Evolutionary conservation across 768 basidiomycete species (phyloP), one percentile per base, ranked within the genome.

Genomic region (Coprinellus micaceus): DNA sequence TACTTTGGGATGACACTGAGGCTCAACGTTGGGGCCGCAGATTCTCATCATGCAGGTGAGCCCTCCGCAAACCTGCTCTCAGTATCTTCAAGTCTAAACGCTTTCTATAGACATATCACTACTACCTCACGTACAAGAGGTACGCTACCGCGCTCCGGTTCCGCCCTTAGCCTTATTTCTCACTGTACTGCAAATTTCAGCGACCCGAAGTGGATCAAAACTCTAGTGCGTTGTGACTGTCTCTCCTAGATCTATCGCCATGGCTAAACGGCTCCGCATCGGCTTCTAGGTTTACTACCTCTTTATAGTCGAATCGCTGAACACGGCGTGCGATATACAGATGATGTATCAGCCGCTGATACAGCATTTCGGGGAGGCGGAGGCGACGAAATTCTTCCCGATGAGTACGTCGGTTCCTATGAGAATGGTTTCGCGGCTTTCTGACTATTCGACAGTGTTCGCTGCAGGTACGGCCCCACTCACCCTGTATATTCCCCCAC

Each of bases 331-430:
- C 58, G 73, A 77, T 60, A 75, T 80, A 52, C 70, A 67, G 5
- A 73, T 79, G 63, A 71, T 80, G 63, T 81, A 74, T 49, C 72
- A 81, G 56, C 77, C 78, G 0, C 67, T 81, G 1, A 76, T 81
- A 22, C 48, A 66, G 28, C 63, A 76, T 56, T 80, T 73, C 56
- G 69, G 63, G 28, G 45, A 53, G n/a, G 53, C 60, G 22, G 61
- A 56, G 22, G 64, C 69, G 9, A 61, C 62, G 12, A 61, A 46
- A 2, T 63, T 57, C 22, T 68, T 69, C 33, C 70, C 72, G 4
- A 63, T 62, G 11, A 62, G 70, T 73, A 52, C 55, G 69, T 52
- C 25, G 12, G 17, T 10, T 44, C 15, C 6, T 17, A 25, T 19
- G 47, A 51, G 22, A 4, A 19, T 50, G 3, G 22, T 17, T n/a